Evolutionary conservation across 2,329 filamentous ascomycete species (phyloP).

Genomic region (Cryphonectria radicalis): DNA sequence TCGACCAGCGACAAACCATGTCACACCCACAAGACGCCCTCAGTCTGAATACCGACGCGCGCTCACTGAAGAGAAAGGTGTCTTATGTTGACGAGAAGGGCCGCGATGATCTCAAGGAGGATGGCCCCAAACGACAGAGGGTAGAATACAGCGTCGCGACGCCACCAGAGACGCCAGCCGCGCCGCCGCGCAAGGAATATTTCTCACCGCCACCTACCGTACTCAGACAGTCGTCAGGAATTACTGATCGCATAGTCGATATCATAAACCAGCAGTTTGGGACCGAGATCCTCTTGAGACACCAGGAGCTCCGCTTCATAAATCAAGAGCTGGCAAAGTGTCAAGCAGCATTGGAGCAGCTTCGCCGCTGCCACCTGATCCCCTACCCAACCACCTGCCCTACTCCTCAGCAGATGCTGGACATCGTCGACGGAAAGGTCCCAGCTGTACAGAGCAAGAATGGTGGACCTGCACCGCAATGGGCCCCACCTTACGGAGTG

Average conservation of each 20-base stretch:
- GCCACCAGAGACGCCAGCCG: slow-evolving; percentile 33
- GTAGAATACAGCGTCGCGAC: slow-evolving; percentile 40
- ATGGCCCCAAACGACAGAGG: slow-evolving; percentile 49
- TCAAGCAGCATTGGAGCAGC: slow-evolving; percentile 88
- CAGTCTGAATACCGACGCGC: slow-evolving; percentile 27
- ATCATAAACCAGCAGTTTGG: slow-evolving; percentile 83
- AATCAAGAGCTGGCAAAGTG: slow-evolving; percentile 97
- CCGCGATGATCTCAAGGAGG: slow-evolving; percentile 34
- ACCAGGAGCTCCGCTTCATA: slow-evolving; percentile 90
- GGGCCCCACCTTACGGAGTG: slow-evolving; percentile 88
- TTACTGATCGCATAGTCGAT: slow-evolving; percentile 27
- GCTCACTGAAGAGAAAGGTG: slow-evolving; percentile 47
- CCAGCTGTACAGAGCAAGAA: slow-evolving; percentile 65
- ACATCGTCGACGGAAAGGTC: slow-evolving; percentile 76
- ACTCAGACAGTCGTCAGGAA: slow-evolving; percentile 60
- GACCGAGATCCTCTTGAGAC: slow-evolving; percentile 90
- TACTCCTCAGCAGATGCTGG: slow-evolving; percentile 68
- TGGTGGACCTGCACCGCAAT: slow-evolving; percentile 70
- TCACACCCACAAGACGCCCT: slow-evolving; percentile 29
- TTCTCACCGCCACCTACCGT: slow-evolving; percentile 28
- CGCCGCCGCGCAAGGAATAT: slow-evolving; percentile 31
- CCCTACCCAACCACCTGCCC: slow-evolving; percentile 79
- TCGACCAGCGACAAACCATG: slow-evolving; percentile 49
- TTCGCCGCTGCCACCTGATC: slow-evolving; percentile 89
- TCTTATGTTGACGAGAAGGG: slow-evolving; percentile 40